Percentiles rank a stretch among this genome's conserved stretches.
phyloP scores from a whole-genome alignment of 1,139 yeast species.

The Sugiyamaella grinbergsii region DNA sequence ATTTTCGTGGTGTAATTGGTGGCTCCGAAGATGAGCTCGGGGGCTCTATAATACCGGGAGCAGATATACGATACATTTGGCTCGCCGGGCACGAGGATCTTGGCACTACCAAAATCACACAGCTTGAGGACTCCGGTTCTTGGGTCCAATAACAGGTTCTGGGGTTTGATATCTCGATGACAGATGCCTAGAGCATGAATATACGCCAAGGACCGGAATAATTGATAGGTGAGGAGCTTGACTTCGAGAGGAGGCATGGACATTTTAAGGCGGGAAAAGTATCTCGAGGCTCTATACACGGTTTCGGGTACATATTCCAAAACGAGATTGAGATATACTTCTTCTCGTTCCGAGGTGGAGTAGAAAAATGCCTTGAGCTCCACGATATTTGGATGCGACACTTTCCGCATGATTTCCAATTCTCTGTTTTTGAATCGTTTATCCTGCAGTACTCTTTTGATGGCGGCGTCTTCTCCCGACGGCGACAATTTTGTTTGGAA shows the following conservation, averaged over 20 bases:
- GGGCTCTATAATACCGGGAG: conserved; percentile 94
- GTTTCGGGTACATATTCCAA: conserved; percentile 95
- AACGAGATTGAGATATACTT: conserved; percentile 81
- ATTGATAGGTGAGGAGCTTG: conserved; percentile 86
- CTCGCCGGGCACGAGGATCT: conserved; percentile 82
- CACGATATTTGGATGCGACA: conserved; percentile 84
- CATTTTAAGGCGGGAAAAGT: conserved; percentile 70
- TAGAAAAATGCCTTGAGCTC: conserved; percentile 87
- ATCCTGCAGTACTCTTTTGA: conserved; percentile 92
- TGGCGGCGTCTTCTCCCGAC: conserved; percentile 79
- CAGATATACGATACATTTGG: conserved; percentile 96
- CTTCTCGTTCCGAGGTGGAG: conserved; percentile 74
- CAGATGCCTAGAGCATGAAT: conserved; percentile 91
- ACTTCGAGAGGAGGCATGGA: conserved; percentile 89
- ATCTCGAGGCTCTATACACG: conserved; percentile 84
- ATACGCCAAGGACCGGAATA: conserved; percentile 87
- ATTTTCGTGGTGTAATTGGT: conserved; percentile 94
- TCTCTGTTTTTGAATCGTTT: conserved; percentile 95
- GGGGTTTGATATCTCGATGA: conserved; percentile 97
- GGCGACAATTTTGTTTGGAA: conserved; percentile 82
- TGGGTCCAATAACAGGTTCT: conserved; percentile 87
- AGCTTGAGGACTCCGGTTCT: conserved; percentile 79
- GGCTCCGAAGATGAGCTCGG: conserved; percentile 88
- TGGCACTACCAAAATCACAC: conserved; percentile 99
- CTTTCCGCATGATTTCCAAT: conserved; percentile 89